Evolutionary conservation across 441 rosid species (phyloP).

Genomic region (Populus hybrid): DNA sequence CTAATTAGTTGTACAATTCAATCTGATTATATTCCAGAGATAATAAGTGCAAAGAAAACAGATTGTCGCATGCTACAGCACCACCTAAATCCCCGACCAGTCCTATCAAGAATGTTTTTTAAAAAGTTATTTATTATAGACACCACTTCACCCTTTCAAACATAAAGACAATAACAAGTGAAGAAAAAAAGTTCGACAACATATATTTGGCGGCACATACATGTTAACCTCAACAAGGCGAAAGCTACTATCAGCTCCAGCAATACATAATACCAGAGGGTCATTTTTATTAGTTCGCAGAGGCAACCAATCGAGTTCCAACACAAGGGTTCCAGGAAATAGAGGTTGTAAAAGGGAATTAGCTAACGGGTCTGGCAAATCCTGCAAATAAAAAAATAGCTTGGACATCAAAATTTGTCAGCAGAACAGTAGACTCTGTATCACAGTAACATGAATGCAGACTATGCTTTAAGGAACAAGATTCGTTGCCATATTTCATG

Average conservation of each 20-base stretch:
- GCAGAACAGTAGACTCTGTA: neutral
- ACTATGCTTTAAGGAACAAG: constrained; percentile 4
- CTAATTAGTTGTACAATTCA: neutral
- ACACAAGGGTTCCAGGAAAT: constrained; percentile 91
- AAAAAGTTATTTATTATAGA: constrained; percentile 4
- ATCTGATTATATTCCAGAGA: neutral
- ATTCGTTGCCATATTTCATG: constrained; percentile 20
- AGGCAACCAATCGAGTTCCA: constrained; percentile 98
- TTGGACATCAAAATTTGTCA: constrained; percentile 7
- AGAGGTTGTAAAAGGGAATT: constrained; percentile 95
- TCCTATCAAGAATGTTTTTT: neutral
- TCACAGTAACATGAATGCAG: constrained; percentile 3
- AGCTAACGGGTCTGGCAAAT: constrained; percentile 90
- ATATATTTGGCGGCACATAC: constrained; percentile 44
- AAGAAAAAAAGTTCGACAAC: neutral
- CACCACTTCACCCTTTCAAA: neutral
- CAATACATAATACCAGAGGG: constrained; percentile 85
- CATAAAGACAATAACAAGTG: neutral
- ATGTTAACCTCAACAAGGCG: constrained; percentile 80
- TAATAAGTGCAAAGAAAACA: neutral
- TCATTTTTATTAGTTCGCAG: constrained; percentile 72
- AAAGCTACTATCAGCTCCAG: constrained; percentile 98
- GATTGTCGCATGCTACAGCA: neutral
- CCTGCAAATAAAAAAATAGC: constrained; percentile 49
- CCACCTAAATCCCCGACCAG: neutral